Base-by-base conservation (phyloP, 306 rosid species). In the Prunus mira region DNA sequence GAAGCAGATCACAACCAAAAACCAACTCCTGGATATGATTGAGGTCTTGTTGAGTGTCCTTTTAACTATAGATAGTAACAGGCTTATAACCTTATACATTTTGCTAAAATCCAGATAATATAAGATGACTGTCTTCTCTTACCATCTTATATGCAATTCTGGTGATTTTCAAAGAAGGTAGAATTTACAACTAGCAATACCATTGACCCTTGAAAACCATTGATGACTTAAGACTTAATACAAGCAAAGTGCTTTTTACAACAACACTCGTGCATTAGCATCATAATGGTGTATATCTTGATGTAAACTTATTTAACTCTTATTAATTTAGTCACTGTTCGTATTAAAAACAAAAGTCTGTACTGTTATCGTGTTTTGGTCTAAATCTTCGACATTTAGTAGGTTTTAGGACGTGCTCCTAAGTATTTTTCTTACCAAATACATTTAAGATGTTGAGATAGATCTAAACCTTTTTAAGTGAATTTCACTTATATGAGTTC, bases 1-100 rank as follows among this genome's bases (percentile, higher is more conserved):
- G 95, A 95, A 95, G 97, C 93, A 91, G 91, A 92, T 92, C 77
- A 22, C 81, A 30, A 76, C 73, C 81, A 92, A 92, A 88, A 88
- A 90, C 76, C 76, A 76, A 64, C 87, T 95, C 66, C 79, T 91
- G 77, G 92, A 95, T 89, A 47, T 95, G 81, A 92, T 90, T 88
- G 96, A 90, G 98, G 97, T 95, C 86, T 88, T 80, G 79, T 87
- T 81, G 88, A 84, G 91, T 87, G 91, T 83, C 65, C 84, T 80
- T 86, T 76, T 76, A 82, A 79, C 78, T 70, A 17, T 30, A 74
- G 75, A 63, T 60, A 69, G 30, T 64, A 41, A 60, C 80, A 71
- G 78, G 78, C 75, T 74, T 72, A 65, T 75, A 81, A 66, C 77
- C 79, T 67, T 79, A 41, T 76, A 24, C 41, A 67, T 47, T 69